Conservation (phyloP, 2,329 filamentous ascomycete species). For the Ophiostoma himal-ulmi region DNA sequence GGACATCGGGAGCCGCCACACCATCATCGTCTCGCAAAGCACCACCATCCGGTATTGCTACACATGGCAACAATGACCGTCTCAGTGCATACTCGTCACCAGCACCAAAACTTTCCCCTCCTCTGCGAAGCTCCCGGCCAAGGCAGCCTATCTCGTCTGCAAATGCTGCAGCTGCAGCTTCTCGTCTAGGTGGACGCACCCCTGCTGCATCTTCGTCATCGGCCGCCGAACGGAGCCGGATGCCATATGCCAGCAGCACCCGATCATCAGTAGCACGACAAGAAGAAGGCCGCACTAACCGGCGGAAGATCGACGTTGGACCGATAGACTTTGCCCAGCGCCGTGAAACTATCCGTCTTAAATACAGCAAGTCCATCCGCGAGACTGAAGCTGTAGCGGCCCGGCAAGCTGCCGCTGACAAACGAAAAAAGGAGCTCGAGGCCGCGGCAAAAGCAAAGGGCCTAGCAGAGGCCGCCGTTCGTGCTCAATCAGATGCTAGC, state of each 20-base stretch:
- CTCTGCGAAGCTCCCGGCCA: constrained; percentile 74
- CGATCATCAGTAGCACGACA: constrained; percentile 31
- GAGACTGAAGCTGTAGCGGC: constrained; percentile 60
- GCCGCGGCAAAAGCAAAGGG: constrained; percentile 41
- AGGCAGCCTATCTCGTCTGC: constrained; percentile 70
- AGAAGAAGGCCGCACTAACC: constrained; percentile 37
- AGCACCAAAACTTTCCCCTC: constrained; percentile 67
- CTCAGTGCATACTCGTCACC: constrained; percentile 67
- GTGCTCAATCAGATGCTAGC: constrained; percentile 30
- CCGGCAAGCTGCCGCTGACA: constrained; percentile 49
- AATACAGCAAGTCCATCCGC: constrained; percentile 77
- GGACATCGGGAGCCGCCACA: constrained; percentile 32
- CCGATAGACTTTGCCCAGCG: constrained; percentile 81
- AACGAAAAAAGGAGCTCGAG: constrained; percentile 47
- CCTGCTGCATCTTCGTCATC: constrained; percentile 21
- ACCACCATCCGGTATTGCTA: constrained; percentile 38
- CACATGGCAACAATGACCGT: constrained; percentile 50
- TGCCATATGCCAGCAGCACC: constrained; percentile 23
- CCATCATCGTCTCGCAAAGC: constrained; percentile 33
- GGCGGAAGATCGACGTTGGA: constrained; percentile 57
- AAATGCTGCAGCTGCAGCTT: not conserved
- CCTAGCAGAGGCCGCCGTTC: constrained; percentile 34
- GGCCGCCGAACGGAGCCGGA: constrained; percentile 14
- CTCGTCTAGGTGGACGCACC: constrained; percentile 16
- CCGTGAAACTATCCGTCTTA: constrained; percentile 74